These are phyloP conservation scores for Monosporozyma aerobia DNA, from an alignment of 805 yeast species.

Conservation along the genomic window DNA sequence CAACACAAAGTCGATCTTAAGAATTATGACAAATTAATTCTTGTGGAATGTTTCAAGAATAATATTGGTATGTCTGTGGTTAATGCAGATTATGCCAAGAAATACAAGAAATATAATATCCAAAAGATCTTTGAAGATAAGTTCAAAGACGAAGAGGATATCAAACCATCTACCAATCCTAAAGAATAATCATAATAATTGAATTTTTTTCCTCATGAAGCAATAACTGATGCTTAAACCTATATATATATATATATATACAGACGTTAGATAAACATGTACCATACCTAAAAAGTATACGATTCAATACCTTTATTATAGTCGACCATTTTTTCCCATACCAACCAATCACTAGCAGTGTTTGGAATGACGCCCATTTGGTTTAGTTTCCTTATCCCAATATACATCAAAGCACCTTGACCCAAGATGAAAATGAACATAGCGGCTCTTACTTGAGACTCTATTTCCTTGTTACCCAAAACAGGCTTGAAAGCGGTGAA, in stretches of 20 bases:
- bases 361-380: slow-evolving; percentile 88
- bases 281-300: slow-evolving; percentile 14
- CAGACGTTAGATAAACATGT: background rate
- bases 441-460: slow-evolving; percentile 26
- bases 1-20: slow-evolving; percentile 77
- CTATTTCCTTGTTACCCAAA: slow-evolving; percentile 28
- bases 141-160: slow-evolving; percentile 13
- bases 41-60: slow-evolving; percentile 83
- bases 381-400: slow-evolving; percentile 80
- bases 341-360: slow-evolving; percentile 81
- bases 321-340: slow-evolving; percentile 54
- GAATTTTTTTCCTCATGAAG: background rate
- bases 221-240: background rate
- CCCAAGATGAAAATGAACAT: slow-evolving; percentile 40
- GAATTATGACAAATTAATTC: slow-evolving; percentile 62
- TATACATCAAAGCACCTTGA: slow-evolving; percentile 48
- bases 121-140: slow-evolving; percentile 62
- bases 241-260: slow-evolving; percentile 3
- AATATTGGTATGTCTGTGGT: slow-evolving; percentile 85
- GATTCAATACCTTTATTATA: slow-evolving; percentile 15
- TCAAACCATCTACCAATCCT: background rate
- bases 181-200: background rate
- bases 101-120: slow-evolving; percentile 61
- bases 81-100: slow-evolving; percentile 42
- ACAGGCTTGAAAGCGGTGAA: slow-evolving; percentile 45